phyloP scores from a whole-genome alignment of 208 protist genomes.

The Trypanosoma rangeli region DNA sequence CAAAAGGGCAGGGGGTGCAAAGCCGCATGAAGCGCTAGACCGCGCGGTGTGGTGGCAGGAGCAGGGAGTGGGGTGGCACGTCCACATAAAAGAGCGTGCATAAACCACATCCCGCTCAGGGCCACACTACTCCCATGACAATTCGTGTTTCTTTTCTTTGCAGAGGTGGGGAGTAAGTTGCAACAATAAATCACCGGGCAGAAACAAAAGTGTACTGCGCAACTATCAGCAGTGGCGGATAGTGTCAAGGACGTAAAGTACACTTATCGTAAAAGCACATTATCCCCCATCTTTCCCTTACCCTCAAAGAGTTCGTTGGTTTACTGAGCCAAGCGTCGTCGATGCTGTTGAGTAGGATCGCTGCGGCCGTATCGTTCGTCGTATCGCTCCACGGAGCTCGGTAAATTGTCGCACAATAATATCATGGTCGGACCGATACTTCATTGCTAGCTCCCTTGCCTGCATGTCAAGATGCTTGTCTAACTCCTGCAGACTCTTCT shows the following conservation, averaged over 20 bases:
- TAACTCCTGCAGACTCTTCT: slow-evolving; percentile 66
- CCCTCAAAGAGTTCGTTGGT: neutral
- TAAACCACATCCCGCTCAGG: neutral
- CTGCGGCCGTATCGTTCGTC: slow-evolving; percentile 40
- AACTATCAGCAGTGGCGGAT: neutral
- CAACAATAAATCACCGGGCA: neutral
- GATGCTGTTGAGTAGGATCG: neutral
- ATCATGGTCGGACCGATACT: slow-evolving; percentile 82
- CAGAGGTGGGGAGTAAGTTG: neutral
- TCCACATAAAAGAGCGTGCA: neutral
- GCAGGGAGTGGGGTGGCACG: too few relatives aligned
- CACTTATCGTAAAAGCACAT: neutral
- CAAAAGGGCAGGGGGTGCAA: too few relatives aligned
- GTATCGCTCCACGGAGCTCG: slow-evolving; percentile 59
- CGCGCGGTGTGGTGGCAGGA: too few relatives aligned
- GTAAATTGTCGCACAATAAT: slow-evolving; percentile 72
- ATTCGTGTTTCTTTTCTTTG: neutral
- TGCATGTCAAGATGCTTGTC: slow-evolving; percentile 77
- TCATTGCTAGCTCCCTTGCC: slow-evolving; percentile 77
- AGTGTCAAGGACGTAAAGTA: neutral
- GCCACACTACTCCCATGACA: neutral
- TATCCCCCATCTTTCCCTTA: neutral
- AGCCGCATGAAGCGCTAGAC: too few relatives aligned
- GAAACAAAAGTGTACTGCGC: neutral
- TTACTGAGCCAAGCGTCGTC: neutral